Evolutionary conservation across 306 rosid species (phyloP).

Genomic region (Acacia melanoxylon): DNA sequence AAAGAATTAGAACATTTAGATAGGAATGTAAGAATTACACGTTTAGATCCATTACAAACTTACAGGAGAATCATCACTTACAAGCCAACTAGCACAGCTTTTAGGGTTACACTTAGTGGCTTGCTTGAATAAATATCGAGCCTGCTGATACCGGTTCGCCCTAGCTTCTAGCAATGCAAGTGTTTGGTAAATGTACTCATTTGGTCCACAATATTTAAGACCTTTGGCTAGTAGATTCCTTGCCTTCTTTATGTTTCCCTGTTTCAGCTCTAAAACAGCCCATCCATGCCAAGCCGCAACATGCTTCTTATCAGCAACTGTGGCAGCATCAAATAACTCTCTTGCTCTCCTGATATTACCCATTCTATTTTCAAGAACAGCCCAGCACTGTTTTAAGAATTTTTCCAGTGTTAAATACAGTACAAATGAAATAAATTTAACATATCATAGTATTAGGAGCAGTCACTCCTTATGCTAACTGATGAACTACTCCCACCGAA

Average conservation of each 20-base stretch:
- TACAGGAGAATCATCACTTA: constrained; percentile 49
- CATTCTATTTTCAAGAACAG: constrained; percentile 77
- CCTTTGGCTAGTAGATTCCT: constrained; percentile 82
- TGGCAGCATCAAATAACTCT: constrained; percentile 87
- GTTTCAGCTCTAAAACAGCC: constrained; percentile 92
- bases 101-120: constrained; percentile 87
- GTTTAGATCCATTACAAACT: constrained; percentile 6
- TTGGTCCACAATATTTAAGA: constrained; percentile 75
- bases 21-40: constrained; percentile 1
- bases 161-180: constrained; percentile 87
- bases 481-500: constrained; percentile 14
- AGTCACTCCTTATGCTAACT: constrained; percentile 19
- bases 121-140: constrained; percentile 80
- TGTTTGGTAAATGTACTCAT: constrained; percentile 91
- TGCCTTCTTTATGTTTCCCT: constrained; percentile 82
- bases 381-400: constrained; percentile 76
- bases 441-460: constrained; percentile 6
- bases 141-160: constrained; percentile 81
- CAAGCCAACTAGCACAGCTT: constrained; percentile 99
- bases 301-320: constrained; percentile 88
- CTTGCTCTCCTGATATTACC: constrained; percentile 87
- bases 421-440: constrained; percentile 3
- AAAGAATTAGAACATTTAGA: constrained; percentile 7
- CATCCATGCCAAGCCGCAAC: constrained; percentile 99
- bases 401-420: neutral